Evolutionary conservation across 441 rosid genomes (phyloP), one percentile per base, ranked within the genome.

Genomic region (Populus trichocarpa): DNA sequence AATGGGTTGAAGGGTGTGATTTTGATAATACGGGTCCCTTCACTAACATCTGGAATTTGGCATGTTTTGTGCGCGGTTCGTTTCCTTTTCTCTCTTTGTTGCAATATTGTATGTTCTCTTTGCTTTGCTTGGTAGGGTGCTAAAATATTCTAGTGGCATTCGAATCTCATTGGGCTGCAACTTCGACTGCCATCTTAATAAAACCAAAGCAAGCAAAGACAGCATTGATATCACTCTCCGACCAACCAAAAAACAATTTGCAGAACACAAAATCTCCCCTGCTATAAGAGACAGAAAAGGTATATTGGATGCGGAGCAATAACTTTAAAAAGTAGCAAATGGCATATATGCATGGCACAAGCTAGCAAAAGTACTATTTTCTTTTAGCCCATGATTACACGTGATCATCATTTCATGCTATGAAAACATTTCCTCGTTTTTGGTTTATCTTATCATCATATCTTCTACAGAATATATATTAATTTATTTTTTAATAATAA

Each of bases 231-330:
- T 13, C 18, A 11, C 40, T 67, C 57, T 65, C 88, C 86, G 73
- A 80, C 81, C 79, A 72, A 36, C 50, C 30, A 59, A 16, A 38
- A 67, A n/a, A 38, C 53, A n/a, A 13, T 35, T 2, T 9, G 20
- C 69, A 57, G 64, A 79, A 14, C n/a, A 26, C 35, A 42, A 73
- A 46, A 73, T 83, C 78, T 76, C 74, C 72, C 84, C 70, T 35
- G 32, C 77, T 33, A 76, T 18, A 74, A 80, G 80, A 68, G 84
- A 80, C 85, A 83, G 78, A 80, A 73, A 68, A 70, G 74, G 76
- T 50, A 28, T 36, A 25, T 67, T 59, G 76, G 78, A 70, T 59
- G 70, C 75, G 53, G n/a, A 32, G 32, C 32, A 26, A 30, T 66
- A 30, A 5, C 8, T 23, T 11, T 30, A 30, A 26, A 22, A 26